Conservation (phyloP, 2,329 filamentous ascomycete species). For the Paracamarosporium sp. region DNA sequence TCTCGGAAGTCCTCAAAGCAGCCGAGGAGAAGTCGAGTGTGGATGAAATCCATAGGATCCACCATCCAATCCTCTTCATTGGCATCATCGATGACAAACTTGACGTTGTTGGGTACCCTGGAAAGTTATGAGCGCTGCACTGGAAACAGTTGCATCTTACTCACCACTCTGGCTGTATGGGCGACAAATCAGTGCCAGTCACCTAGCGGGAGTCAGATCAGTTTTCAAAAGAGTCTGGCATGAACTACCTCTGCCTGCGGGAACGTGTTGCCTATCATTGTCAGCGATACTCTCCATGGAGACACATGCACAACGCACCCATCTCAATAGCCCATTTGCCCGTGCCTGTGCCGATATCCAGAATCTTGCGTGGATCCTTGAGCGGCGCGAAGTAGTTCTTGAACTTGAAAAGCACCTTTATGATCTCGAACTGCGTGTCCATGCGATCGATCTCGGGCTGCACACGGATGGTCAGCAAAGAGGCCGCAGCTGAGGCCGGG, state of each 20-base stretch:
- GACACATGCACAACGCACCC: slow-evolving; percentile 35
- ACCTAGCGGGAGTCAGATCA: slow-evolving; percentile 39
- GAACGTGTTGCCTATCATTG: slow-evolving; percentile 39
- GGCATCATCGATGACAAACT: slow-evolving; percentile 75
- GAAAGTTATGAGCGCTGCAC: background rate
- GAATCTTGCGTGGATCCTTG: slow-evolving; percentile 42
- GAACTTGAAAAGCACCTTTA: slow-evolving; percentile 44
- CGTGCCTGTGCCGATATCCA: slow-evolving; percentile 53
- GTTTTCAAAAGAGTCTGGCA: background rate
- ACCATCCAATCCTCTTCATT: slow-evolving; percentile 65
- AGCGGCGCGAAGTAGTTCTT: slow-evolving; percentile 48
- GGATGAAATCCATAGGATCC: slow-evolving; percentile 65
- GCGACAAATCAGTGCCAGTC: slow-evolving; percentile 50
- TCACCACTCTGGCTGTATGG: slow-evolving; percentile 48
- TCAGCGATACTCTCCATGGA: slow-evolving; percentile 21
- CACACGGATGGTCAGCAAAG: slow-evolving; percentile 17
- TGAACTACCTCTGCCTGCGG: slow-evolving; percentile 38
- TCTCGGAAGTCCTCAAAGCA: slow-evolving; percentile 63
- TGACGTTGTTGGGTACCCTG: slow-evolving; percentile 71
- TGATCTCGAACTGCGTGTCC: slow-evolving; percentile 47
- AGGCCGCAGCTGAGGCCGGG: background rate
- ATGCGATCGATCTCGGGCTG: slow-evolving; percentile 48
- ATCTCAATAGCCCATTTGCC: slow-evolving; percentile 52
- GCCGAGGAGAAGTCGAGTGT: slow-evolving; percentile 65
- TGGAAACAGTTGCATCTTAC: background rate